Conservation (phyloP, 2,329 filamentous ascomycete genomes). For the Colletotrichum phormii region DNA sequence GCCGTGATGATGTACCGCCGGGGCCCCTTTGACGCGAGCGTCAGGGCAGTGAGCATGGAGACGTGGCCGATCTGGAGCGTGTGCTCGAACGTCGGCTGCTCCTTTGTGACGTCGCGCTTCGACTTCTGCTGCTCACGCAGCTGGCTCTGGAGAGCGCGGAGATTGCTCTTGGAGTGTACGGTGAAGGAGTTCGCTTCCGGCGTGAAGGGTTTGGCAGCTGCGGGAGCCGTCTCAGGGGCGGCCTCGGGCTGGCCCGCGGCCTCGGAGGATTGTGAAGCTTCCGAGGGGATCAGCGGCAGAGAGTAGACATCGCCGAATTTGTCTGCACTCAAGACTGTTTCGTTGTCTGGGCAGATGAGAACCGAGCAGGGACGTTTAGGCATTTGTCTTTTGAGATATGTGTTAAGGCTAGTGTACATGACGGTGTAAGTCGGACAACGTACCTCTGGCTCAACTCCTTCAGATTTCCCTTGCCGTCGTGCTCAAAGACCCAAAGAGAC, state of each 20-base stretch:
- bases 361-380: conserved; percentile 89
- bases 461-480: conserved; percentile 71
- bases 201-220: conserved; percentile 50
- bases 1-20: conserved; percentile 66
- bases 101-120: conserved; percentile 45
- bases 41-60: conserved; percentile 88
- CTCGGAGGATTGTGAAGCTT: conserved; percentile 32
- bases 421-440: conserved; percentile 14
- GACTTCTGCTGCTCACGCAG: conserved; percentile 43
- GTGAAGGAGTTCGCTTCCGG: conserved; percentile 69
- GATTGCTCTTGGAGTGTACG: conserved; percentile 74
- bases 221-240: conserved; percentile 23
- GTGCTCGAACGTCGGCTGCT: conserved; percentile 73
- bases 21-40: conserved; percentile 58
- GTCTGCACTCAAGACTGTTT: conserved; percentile 84
- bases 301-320: conserved; percentile 98
- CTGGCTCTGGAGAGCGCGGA: conserved; percentile 69
- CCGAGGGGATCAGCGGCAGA: conserved; percentile 73
- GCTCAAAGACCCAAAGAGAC: conserved; percentile 82
- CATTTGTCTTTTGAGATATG: conserved; percentile 72
- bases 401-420: conserved; percentile 42
- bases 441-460: conserved; percentile 80
- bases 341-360: conserved; percentile 74
- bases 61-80: conserved; percentile 90
- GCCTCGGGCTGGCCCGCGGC: conserved; percentile 38